Evolutionary conservation across 495 filamentous ascomycete genomes (phyloP), one percentile per base, ranked within the genome.

Genomic region (Rostrohypoxylon terebratum): DNA sequence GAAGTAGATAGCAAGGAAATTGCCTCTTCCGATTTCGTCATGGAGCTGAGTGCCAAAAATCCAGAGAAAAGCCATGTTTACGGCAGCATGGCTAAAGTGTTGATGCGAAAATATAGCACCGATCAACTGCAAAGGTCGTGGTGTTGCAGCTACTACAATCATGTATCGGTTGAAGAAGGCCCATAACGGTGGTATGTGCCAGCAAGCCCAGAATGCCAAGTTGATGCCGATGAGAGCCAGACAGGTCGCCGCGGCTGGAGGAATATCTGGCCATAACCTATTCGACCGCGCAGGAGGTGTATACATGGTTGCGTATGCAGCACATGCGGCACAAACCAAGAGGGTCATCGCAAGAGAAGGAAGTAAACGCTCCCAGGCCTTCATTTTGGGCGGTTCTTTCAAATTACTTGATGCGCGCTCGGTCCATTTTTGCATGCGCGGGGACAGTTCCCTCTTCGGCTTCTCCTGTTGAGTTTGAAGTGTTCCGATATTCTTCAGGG

Each of bases 11-110:
- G 90, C 89, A 3, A 99, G 82, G 80, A 98, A 97, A 66, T 90
- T 87, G 42, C 91, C 94, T 18, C 95, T 87, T 44, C 94, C 95
- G 59, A 98, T 86, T 60, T 97, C 90, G 73, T 97, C 94, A 82
- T 97, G 93, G 13, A 96, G 71, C 0, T 80, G 79, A 10, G 80
- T 81, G 38, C 85, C 86, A 23, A 86, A 66, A 68, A 88, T 78
- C 81, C 81, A 86, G 1, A 87, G 74, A 25, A 86, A 75, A 18
- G 84, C 66, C 88, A 95, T 92, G 74, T 98, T 98, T n/a, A 82
- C 68, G 3, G 78, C 71, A 2, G 96, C 77, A 81, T 99, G 96
- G 21, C 65, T 63, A 53, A 89, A 60, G 0, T 78, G 75, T 64
- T 96, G 91, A 75, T 99, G 96, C 38, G 92, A 94, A 81, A 97